A percentile compares a stretch with the other conserved stretches of the same genome.
Conservation (phyloP, 768 basidiomycete species). For the Tylopilus balloui region DNA sequence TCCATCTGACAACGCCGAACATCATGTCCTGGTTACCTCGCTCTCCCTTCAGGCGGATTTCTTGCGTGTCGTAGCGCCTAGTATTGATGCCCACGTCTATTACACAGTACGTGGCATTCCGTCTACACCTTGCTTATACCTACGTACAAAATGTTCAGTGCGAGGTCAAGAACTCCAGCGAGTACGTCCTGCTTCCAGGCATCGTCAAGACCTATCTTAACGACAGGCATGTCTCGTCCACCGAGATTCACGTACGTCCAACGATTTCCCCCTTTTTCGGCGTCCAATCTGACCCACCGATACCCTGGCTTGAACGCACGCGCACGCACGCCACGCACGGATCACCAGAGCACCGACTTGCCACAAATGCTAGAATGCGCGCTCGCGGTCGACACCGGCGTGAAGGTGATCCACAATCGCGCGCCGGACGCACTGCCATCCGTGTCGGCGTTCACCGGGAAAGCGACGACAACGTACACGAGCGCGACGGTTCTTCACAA, state of each 20-base stretch:
- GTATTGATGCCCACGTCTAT: slow-evolving; percentile 16
- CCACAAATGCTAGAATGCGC: slow-evolving; percentile 21
- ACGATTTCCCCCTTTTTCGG: background rate
- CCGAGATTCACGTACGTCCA: slow-evolving; percentile 18
- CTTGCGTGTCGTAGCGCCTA: slow-evolving; percentile 23
- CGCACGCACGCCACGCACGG: background rate
- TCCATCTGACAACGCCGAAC: slow-evolving; percentile 9
- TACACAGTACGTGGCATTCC: slow-evolving; percentile 12
- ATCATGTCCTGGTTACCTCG: slow-evolving; percentile 22
- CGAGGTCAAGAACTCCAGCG: slow-evolving; percentile 25
- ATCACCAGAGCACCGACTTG: slow-evolving; percentile 7
- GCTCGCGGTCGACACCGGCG: slow-evolving; percentile 14
- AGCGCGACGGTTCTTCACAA: slow-evolving; percentile 15
- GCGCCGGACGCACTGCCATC: slow-evolving; percentile 10
- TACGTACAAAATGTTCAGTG: slow-evolving; percentile 9
- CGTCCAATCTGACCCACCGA: background rate
- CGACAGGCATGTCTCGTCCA: slow-evolving; percentile 26
- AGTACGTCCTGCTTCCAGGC: slow-evolving; percentile 27
- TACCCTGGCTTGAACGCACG: background rate
- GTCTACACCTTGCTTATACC: background rate
- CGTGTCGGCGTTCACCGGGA: slow-evolving; percentile 1
- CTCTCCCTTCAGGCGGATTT: slow-evolving; percentile 20
- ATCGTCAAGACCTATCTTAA: slow-evolving; percentile 27
- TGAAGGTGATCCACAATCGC: slow-evolving; percentile 16
- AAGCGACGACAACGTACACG: slow-evolving; percentile 18